Evolutionary conservation across 2,329 filamentous ascomycete species (phyloP), one percentile per base, ranked within the genome.

Genomic region (Beauveria pseudobassiana): DNA sequence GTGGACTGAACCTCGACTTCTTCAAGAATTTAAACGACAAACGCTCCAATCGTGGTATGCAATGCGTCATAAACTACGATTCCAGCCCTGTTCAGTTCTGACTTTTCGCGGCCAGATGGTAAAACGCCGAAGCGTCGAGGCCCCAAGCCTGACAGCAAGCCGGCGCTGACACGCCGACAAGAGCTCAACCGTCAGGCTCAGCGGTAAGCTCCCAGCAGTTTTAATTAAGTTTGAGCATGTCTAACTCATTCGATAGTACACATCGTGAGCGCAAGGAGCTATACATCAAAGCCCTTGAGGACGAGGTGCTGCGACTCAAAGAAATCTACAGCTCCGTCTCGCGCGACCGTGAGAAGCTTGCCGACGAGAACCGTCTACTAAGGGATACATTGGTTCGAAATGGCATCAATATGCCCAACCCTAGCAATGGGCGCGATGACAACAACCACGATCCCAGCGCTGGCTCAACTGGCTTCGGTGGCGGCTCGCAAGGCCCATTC

Each of bases 231-330:
- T 20, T 20, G 16, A 9, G 5, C 28, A 20, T 24, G 3, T 38
- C 38, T 20, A 16, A 56, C 18, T 50, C 6, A 43, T 26, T 57
- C 22, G 16, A 46, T 54, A 96, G 95, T 71, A 98, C 95, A 20
- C 95, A 99, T 75, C 91, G 95, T 61, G 95, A 98, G 77, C 87
- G 95, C 67, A 98, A 98, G 74, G 95, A 98, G 76, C 83, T 92
- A 69, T 98, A 98, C 74, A 96, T 97, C 78, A 96, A 96, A 74
- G 87, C 90, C 12, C 84, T 98, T 18, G 95, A 99, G 75, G 88
- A 93, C 70, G 92, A 98, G 75, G 89, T 98, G 5, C 81, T 96
- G 22, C 87, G 91, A 54, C 80, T 98, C 49, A 95, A 96, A 72
- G 92, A 97, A 72, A 82, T 88, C n/a, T 93, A 87, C 70, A 87